A percentile compares a stretch with the other conserved stretches of the same genome.
phyloP scores from a whole-genome alignment of 352 stramenopile species.

The Halophytophthora batemanensis region DNA sequence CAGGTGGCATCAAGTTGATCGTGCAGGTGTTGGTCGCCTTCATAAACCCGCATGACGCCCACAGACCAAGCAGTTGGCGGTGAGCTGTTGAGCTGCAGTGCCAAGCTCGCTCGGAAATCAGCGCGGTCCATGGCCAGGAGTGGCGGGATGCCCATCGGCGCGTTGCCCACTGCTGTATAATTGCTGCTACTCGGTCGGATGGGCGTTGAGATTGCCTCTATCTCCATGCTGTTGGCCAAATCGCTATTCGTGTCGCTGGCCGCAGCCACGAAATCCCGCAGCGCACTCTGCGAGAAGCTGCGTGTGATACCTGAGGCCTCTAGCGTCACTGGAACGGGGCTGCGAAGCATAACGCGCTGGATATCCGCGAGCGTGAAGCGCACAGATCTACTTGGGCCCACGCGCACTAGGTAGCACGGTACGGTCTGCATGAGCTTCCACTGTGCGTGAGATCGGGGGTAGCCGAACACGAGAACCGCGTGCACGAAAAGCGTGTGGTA shows the following conservation, averaged over 20 bases:
- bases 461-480: slow-evolving; percentile 36
- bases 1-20: slow-evolving; percentile 72
- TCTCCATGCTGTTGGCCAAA: slow-evolving; percentile 16
- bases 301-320: slow-evolving; percentile 22
- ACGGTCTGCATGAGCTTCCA: slow-evolving; percentile 74
- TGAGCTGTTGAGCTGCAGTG: slow-evolving; percentile 71
- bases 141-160: slow-evolving; percentile 26
- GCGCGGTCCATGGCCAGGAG: slow-evolving; percentile 28
- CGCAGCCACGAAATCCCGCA: slow-evolving; percentile 31
- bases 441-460: slow-evolving; percentile 55
- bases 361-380: slow-evolving; percentile 75
- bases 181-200: slow-evolving; percentile 35
- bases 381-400: slow-evolving; percentile 14
- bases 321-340: slow-evolving; percentile 31
- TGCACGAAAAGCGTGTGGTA: slow-evolving; percentile 90
- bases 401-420: slow-evolving; percentile 40
- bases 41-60: slow-evolving; percentile 69
- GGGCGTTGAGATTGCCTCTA: slow-evolving; percentile 21
- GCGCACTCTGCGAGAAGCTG: slow-evolving; percentile 18
- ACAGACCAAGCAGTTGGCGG: slow-evolving; percentile 13
- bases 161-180: slow-evolving; percentile 25
- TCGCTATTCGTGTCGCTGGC: slow-evolving; percentile 8
- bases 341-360: slow-evolving; percentile 82
- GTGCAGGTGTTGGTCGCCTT: slow-evolving; percentile 39
- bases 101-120: slow-evolving; percentile 84